Evolutionary conservation across 108 stramenopile genomes (phyloP), one percentile per base, ranked within the genome.

Genomic region (Nannochloropsis oceanica): DNA sequence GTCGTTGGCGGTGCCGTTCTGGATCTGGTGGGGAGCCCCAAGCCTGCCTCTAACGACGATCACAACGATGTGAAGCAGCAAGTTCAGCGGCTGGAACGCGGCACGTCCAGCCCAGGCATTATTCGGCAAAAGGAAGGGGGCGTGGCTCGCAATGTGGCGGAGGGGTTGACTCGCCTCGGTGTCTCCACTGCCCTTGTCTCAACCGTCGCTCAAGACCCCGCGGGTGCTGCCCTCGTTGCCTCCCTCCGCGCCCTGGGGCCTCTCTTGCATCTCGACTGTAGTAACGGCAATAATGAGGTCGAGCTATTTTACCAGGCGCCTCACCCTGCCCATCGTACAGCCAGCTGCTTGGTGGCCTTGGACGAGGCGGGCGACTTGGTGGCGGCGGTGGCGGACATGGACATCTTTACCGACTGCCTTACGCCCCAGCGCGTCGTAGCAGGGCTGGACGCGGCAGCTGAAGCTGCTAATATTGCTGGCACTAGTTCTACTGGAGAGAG

Each of bases 311-410:
- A 89, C 18, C 34, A 89, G 27, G 87, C 89, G 26, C 44, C 81
- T 43, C 73, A 80, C 43, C 81, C 83, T 14, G 85, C 82, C 7
- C 34, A 43, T 25, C 82, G 82, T 25, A 94, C 96, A 14, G 94
- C 95, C 14, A 90, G 91, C 25, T 97, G 96, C 87, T 80, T 92
- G 82, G 95, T 94, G 18, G 84, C 95, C 20, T 80, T 94, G 42
- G 92, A 95, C 46, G 83, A 80, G 43, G 79, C 84, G 13, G 93
- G 93, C 20, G 94, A 94, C 79, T 84, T 97, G 43, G 86, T 94
- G 44, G 91, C 92, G 18, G 95, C 93, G 11, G 88, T 97, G 79
- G 95, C 96, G 25, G 95, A 96, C 84, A 95, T 95, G 94, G 85
- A 84, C 44, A 92, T 92, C 20, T 84, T 94, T 18, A 18, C 22